Conservation (phyloP, 352 stramenopile genomes). For the Phytophthora pistaciae region DNA sequence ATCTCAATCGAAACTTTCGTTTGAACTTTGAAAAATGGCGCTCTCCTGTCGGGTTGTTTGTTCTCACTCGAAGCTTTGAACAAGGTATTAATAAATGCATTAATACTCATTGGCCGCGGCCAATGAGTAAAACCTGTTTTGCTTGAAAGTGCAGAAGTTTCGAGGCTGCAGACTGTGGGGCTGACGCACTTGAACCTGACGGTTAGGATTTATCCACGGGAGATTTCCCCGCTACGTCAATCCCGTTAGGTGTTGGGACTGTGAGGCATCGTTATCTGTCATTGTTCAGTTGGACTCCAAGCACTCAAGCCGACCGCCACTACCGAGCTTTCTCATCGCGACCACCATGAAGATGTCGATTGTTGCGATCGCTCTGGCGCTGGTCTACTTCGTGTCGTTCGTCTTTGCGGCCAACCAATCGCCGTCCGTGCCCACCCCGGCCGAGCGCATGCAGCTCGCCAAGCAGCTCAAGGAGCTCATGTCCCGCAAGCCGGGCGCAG, state of each 20-base stretch:
- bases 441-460: constrained; percentile 20
- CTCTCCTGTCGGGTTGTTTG: not conserved
- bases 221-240: not conserved
- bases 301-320: not conserved
- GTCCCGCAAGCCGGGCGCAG: not conserved
- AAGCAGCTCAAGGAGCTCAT: constrained; percentile 19
- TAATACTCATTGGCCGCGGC: too few relatives aligned
- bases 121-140: too few relatives aligned
- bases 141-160: too few relatives aligned
- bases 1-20: not conserved
- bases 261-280: not conserved
- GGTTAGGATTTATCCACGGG: not conserved
- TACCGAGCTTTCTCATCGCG: not conserved
- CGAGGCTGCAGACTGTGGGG: not conserved
- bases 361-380: not conserved
- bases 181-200: not conserved
- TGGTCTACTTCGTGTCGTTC: constrained; percentile 13
- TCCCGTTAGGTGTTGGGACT: not conserved
- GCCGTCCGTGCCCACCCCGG: not conserved
- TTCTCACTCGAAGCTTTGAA: too few relatives aligned
- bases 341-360: constrained; percentile 10
- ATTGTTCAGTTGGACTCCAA: constrained; percentile 7
- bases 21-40: not conserved
- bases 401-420: constrained; percentile 15
- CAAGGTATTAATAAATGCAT: too few relatives aligned